A percentile compares a stretch with the other conserved stretches of the same genome.
These are phyloP conservation scores for Neonectria punicea DNA, from an alignment of 2,329 filamentous ascomycete genomes.

Conservation along the genomic window DNA sequence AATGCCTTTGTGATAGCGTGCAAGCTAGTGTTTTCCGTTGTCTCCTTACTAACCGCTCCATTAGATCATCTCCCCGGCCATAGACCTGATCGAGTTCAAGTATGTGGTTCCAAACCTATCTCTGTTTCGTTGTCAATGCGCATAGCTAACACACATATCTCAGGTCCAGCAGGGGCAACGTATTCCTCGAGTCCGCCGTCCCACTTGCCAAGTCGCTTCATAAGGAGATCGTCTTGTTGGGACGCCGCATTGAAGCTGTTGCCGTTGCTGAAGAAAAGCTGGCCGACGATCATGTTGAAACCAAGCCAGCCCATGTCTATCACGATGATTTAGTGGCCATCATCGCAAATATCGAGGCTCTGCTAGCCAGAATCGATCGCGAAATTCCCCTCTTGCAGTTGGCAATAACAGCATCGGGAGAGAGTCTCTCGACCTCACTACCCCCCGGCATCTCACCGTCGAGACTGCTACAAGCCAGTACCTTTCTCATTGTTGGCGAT, in stretches of 20 bases:
- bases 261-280: conserved; percentile 69
- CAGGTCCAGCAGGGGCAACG: conserved; percentile 63
- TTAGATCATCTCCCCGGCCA: conserved; percentile 87
- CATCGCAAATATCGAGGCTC: conserved; percentile 76
- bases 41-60: conserved; percentile 13
- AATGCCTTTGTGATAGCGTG: not conserved
- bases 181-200: conserved; percentile 82
- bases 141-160: conserved; percentile 19
- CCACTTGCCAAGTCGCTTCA: conserved; percentile 84
- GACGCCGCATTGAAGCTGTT: conserved; percentile 76
- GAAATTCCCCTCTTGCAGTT: conserved; percentile 92
- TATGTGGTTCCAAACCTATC: conserved; percentile 50
- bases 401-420: conserved; percentile 93
- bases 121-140: conserved; percentile 10
- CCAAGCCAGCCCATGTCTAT: conserved; percentile 53
- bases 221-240: conserved; percentile 83
- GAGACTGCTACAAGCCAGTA: conserved; percentile 89
- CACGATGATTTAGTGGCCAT: conserved; percentile 75
- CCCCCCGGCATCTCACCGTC: conserved; percentile 90
- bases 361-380: conserved; percentile 86
- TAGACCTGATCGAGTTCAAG: conserved; percentile 94
- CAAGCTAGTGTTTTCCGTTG: not conserved
- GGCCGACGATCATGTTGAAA: conserved; percentile 48
- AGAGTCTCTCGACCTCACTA: conserved; percentile 82
- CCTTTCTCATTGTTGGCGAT: conserved; percentile 87